Conservation (phyloP, 345 rosid genomes). For the Turnera subulata region DNA sequence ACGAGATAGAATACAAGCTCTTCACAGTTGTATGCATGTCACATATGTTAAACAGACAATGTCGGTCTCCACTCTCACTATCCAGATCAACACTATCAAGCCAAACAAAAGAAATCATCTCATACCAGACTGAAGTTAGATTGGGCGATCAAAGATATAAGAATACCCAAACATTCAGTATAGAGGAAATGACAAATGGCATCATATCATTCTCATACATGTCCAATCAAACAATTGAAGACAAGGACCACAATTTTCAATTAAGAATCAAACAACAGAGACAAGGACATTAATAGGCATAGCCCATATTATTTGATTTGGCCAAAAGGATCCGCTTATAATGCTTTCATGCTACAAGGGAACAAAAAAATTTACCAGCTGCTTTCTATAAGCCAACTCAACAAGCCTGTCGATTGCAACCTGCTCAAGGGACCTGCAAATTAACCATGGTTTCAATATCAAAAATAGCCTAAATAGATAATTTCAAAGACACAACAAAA, state of each 20-base stretch:
- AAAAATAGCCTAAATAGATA: background rate
- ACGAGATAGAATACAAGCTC: too few relatives aligned
- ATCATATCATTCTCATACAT: background rate
- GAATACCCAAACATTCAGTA: too few relatives aligned
- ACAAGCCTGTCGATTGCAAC: slow-evolving; percentile 54
- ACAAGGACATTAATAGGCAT: too few relatives aligned
- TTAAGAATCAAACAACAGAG: background rate
- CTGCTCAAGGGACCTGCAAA: slow-evolving; percentile 46
- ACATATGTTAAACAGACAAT: too few relatives aligned
- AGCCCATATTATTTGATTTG: too few relatives aligned
- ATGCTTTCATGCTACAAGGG: background rate
- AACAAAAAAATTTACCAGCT: slow-evolving; percentile 29
- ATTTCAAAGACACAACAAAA: slow-evolving; percentile 4
- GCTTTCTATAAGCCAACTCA: slow-evolving; percentile 51
- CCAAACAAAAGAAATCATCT: too few relatives aligned
- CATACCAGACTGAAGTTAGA: too few relatives aligned
- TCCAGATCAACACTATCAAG: too few relatives aligned
- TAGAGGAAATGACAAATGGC: background rate
- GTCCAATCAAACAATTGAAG: background rate
- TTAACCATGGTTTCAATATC: background rate
- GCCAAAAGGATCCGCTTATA: too few relatives aligned
- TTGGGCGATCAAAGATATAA: too few relatives aligned
- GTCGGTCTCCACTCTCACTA: too few relatives aligned
- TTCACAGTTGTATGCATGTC: too few relatives aligned
- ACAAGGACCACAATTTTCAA: background rate